Evolutionary conservation across 2,329 filamentous ascomycete species (phyloP), one percentile per base, ranked within the genome.

Genomic region (Sarocladium brachiariae): DNA sequence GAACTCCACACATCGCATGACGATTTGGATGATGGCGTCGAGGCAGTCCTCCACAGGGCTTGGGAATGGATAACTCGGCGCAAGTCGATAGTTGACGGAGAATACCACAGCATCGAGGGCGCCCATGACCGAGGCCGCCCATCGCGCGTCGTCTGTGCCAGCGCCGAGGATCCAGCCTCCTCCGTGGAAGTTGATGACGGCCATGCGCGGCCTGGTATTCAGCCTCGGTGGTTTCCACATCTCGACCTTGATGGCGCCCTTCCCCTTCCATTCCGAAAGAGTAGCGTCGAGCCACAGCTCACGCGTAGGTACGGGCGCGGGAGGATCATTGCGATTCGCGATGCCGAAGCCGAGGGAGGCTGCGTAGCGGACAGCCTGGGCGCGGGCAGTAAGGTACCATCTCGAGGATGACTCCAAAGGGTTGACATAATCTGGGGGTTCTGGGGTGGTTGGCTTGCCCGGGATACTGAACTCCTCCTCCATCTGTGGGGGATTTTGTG

Each of bases 71-170:
- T 77, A 71, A 58, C 78, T 77, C 1, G 84, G 84, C 0, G 83
- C 81, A 2, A 86, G 73, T n/a, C 84, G 76, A 61, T 87, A 87
- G 58, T 84, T 81, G 56, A 85, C 80, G 2, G 76, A 79, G 54
- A 86, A 75, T 50, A 84, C 74, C 19, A 86, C 69, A 24, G 77
- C 80, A 49, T 78, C 73, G 11, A 77, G 67, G 4, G 72, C 67
- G 23, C 75, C 65, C 34, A 77, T 65, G 3, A 83, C 74, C 31
- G 73, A 68, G 3, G 74, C 70, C 5, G 76, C 78, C 71, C 81
- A 85, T 37, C 80, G 72, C 13, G 79, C 76, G 59, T 86, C 83
- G 60, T 86, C 79, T 3, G 78, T 82, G 3, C 76, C 80, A 43
- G 73, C 73, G 11, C 83, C 83, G 27, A 85, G 65, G 6, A 81